Base-by-base conservation (phyloP, 1,139 yeast species). In the Suhomyces taliae region DNA sequence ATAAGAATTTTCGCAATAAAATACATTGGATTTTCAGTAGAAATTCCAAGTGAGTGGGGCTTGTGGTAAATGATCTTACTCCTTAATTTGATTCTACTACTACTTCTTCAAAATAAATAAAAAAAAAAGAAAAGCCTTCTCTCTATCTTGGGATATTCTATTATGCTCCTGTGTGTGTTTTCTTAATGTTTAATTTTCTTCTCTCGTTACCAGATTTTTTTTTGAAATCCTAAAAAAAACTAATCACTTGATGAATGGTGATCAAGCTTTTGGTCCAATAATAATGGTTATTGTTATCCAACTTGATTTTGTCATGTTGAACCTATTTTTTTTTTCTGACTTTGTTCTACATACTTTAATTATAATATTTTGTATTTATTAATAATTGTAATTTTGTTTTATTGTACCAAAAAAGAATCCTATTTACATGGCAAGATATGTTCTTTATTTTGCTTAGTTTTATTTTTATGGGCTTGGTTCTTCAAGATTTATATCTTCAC, bases 401-500 rank as follows among this genome's bases (percentile, higher is more conserved):
- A 19, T 19, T 19, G 24, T 19, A 19, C 24, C 24, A 19, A 19
- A 36, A 36, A 14, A 11, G 7, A 36, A 9, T 9, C 11, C 38
- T 15, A 36, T 8, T 36, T 12, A 32, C 34, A 32, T 32, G 11
- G n/a, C 4, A 32, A n/a, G 7, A 4, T 32, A 6, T 32, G 5
- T 32, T n/a, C 34, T 32, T n/a, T 32, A 27, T 19, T 19, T 19
- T 19, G 24, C 6, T 19, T 19, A 19, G 15, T 14, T 14, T 2
- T 19, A 19, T 6, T 19, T 19, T 19, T 19, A 19, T 19, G 24
- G 24, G 24, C 24, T 19, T 29, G 32, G 32, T 14, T 15, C 6
- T 14, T 43, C 49, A 27, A 46, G 32, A n/a, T 46, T 33, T 31
- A 57, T 43, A n/a, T 65, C 70, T 31, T 63, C 63, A 1, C 74